phyloP scores from a whole-genome alignment of 257 asterid species.

The Solanum appendiculatum region DNA sequence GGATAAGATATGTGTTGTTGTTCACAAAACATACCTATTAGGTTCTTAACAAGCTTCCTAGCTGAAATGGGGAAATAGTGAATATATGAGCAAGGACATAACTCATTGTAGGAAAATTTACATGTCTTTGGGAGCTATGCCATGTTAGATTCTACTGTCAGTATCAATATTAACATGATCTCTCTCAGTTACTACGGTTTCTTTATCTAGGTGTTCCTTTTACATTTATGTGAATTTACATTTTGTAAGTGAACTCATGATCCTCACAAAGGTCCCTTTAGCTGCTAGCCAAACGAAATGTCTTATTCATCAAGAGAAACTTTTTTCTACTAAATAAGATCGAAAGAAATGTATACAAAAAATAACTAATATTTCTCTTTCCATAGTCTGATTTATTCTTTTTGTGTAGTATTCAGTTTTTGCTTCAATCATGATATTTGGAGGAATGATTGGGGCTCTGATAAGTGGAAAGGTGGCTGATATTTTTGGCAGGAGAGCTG shows the following conservation, averaged over 20 bases:
- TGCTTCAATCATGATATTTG: slow-evolving; percentile 18
- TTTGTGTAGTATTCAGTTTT: slow-evolving; percentile 12
- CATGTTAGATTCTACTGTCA: neutral
- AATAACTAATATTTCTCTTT: neutral
- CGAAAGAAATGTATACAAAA: neutral
- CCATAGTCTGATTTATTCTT: neutral
- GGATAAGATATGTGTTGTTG: neutral
- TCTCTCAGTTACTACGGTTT: neutral
- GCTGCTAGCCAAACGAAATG: neutral
- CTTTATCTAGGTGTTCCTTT: neutral
- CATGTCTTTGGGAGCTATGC: neutral
- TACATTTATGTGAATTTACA: neutral
- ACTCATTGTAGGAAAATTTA: neutral
- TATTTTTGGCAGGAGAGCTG: slow-evolving; percentile 16
- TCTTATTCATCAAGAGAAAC: neutral
- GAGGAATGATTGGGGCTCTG: slow-evolving; percentile 19
- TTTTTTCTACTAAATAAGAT: neutral
- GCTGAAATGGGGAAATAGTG: neutral
- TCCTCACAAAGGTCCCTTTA: neutral
- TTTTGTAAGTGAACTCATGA: neutral
- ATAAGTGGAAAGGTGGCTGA: slow-evolving; percentile 16
- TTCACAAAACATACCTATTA: neutral
- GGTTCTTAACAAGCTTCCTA: neutral
- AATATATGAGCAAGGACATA: neutral
- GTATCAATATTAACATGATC: neutral